Base-by-base conservation (phyloP, 2,329 filamentous ascomycete genomes). In the Aspergillus sp. region DNA sequence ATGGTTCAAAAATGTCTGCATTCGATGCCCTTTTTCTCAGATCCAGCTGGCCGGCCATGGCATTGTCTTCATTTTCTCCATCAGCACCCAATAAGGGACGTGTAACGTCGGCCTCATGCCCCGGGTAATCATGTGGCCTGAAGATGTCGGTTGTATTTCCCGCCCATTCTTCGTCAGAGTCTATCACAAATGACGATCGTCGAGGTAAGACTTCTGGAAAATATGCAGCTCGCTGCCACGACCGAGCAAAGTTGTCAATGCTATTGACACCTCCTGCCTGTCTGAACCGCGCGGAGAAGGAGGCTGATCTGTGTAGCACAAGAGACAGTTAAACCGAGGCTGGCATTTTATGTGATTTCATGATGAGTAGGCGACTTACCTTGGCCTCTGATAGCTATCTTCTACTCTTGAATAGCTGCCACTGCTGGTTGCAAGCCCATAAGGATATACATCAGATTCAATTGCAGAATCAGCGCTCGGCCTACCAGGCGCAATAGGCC, bases 221-320 rank as follows among this genome's bases (percentile, higher is more conserved):
- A 59, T 85, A 89, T 25, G 92, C 92, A 39, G 94, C 94, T 73
- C 94, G 88, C 77, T 94, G 91, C 90, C 92, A 96, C 68, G 91
- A 96, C 62, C 90, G 86, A 48, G 93, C 91, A 73, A 98, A 98
- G 70, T 93, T 96, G 71, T 95, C 89, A 69, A 98, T 90, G 76
- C 91, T 96, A 81, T 98, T 98, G 62, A 93, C 89, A 54, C 94
- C 94, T 65, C 94, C 95, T 51, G 91, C 88, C 62, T 96, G 88
- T 66, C 77, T 70, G 30, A 81, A 64, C 6, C 83, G 81, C 71
- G 83, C 77, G 8, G 77, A 76, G 52, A 80, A 71, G n/a, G 78
- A 79, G 6, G 74, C 76, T 30, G 71, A 73, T 60, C 72, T 73
- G 49, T 36, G 27, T 39, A 25, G 32, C 25, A 27, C 15, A 50